phyloP scores from a whole-genome alignment of 169 alveolate genomes.

The Toxoplasma gondii region DNA sequence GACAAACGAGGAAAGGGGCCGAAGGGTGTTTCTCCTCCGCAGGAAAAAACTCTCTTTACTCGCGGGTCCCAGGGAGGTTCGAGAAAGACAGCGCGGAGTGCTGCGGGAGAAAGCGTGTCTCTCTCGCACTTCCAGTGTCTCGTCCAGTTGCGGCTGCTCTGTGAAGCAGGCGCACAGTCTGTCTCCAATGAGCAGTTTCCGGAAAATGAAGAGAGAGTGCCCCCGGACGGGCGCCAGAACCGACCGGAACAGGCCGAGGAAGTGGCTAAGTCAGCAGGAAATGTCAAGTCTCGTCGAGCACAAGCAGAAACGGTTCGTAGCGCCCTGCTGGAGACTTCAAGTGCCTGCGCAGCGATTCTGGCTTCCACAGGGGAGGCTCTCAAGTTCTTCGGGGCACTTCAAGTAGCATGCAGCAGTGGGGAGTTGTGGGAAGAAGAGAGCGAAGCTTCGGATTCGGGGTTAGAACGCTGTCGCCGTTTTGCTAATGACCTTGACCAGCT shows the following conservation, averaged over 20 bases:
- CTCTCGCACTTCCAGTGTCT: not conserved
- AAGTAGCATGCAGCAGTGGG: not conserved
- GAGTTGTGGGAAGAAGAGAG: not conserved
- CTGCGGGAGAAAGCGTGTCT: not conserved
- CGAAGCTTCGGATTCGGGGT: not conserved
- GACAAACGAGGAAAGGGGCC: no score
- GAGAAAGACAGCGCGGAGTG: no score
- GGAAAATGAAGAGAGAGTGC: no score
- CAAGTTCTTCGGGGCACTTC: not conserved
- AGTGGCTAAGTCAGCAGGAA: not conserved
- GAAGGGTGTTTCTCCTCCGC: no score
- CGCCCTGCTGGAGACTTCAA: constrained; percentile 1
- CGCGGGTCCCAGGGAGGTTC: no score
- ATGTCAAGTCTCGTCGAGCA: not conserved
- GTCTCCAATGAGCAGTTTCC: no score
- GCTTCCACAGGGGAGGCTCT: not conserved
- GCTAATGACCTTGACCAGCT: not conserved
- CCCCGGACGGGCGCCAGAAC: no score
- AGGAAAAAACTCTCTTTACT: no score
- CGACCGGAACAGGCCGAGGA: no score
- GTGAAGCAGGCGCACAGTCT: not conserved
- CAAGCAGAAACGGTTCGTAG: not conserved
- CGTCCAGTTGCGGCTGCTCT: not conserved
- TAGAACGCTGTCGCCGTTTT: not conserved
- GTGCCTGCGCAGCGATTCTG: not conserved